Conservation (phyloP, 345 rosid genomes). For the Kandelia obovata region DNA sequence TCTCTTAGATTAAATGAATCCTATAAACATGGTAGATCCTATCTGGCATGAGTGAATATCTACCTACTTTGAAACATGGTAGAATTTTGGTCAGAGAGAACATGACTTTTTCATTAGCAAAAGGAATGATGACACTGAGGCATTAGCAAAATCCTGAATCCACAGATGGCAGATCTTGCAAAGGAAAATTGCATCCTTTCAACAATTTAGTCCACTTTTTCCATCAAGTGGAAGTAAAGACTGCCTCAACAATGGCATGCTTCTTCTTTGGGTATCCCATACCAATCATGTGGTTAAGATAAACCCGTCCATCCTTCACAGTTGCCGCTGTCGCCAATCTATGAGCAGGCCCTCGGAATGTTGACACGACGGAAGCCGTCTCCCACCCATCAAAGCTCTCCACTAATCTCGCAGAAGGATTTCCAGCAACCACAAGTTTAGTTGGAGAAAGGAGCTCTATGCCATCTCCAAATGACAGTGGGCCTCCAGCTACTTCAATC, state of each 20-base stretch:
- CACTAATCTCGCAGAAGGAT: slow-evolving; percentile 59
- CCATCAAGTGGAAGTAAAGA: slow-evolving; percentile 32
- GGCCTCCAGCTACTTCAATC: slow-evolving; percentile 50
- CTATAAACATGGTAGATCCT: too few species aligned
- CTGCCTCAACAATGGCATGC: slow-evolving; percentile 80
- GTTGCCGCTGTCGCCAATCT: slow-evolving; percentile 77
- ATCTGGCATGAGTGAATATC: too few species aligned
- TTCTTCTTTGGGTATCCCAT: slow-evolving; percentile 78
- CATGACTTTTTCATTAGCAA: too few species aligned
- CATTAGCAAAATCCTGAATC: neutral
- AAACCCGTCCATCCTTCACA: slow-evolving; percentile 75
- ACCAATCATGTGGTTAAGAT: slow-evolving; percentile 69
- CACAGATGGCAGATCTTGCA: neutral
- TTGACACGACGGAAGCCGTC: slow-evolving; percentile 59
- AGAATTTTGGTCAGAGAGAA: too few species aligned
- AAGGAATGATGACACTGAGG: too few species aligned
- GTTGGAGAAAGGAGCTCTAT: slow-evolving; percentile 61
- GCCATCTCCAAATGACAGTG: slow-evolving; percentile 69
- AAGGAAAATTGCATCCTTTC: neutral
- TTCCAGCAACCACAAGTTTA: slow-evolving; percentile 81
- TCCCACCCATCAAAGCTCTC: slow-evolving; percentile 85
- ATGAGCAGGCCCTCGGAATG: slow-evolving; percentile 64
- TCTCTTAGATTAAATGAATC: too few species aligned
- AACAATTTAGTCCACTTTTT: neutral
- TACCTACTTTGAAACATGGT: too few species aligned